phyloP scores from a whole-genome alignment of 2,329 filamentous ascomycete species.

The Aspergillus ruber region DNA sequence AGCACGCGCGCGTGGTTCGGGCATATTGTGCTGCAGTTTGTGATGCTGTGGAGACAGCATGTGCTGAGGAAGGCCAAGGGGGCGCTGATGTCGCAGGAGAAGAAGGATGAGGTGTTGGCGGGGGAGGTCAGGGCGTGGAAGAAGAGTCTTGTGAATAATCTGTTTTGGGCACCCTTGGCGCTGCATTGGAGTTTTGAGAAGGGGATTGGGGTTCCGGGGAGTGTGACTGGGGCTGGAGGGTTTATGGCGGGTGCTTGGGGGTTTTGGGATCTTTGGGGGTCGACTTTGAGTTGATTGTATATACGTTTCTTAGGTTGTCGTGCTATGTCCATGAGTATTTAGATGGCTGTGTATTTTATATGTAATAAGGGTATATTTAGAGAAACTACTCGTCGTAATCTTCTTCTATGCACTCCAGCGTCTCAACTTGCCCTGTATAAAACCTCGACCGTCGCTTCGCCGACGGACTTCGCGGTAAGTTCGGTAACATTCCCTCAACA shows the following conservation, averaged over 20 bases:
- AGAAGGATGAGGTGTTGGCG: conserved; percentile 25
- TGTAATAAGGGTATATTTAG: background rate
- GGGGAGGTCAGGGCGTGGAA: conserved; percentile 52
- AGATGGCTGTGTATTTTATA: background rate
- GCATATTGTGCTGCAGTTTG: conserved; percentile 70
- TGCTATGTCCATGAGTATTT: background rate
- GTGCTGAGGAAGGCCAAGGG: conserved; percentile 25
- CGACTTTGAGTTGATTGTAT: conserved; percentile 22
- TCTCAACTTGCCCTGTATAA: background rate
- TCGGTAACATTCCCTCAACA: background rate
- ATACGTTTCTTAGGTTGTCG: background rate
- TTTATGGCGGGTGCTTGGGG: conserved; percentile 43
- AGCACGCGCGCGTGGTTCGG: conserved; percentile 74
- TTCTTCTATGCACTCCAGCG: background rate
- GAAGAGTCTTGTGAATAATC: conserved; percentile 58
- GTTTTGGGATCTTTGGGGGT: conserved; percentile 41
- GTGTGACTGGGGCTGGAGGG: conserved; percentile 54
- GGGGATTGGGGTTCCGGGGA: conserved; percentile 54
- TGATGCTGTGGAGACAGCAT: conserved; percentile 51
- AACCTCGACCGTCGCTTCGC: background rate
- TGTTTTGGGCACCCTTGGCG: conserved; percentile 74
- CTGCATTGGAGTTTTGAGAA: conserved; percentile 72
- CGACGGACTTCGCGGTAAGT: background rate
- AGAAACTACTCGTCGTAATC: background rate
- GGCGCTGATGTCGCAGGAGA: conserved; percentile 13